Conservation (phyloP, 305 asterid genomes). For the Nicotiana rustica region DNA sequence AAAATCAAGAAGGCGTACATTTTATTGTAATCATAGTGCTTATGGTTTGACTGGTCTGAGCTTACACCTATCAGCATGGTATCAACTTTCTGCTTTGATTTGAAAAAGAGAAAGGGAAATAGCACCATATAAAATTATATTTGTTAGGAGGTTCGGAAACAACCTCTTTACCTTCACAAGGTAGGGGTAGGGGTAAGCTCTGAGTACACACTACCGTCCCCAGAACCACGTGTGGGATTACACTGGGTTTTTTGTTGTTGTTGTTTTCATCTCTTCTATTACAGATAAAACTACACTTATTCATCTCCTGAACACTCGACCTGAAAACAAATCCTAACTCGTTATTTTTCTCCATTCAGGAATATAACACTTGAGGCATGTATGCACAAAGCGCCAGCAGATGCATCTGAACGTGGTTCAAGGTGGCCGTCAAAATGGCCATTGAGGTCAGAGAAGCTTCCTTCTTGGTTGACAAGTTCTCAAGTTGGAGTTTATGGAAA, state of each 20-base stretch:
- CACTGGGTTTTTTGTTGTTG: too few relatives aligned
- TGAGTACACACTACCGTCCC: too few relatives aligned
- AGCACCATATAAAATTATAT: background rate
- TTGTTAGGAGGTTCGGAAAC: background rate
- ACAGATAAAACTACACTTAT: background rate
- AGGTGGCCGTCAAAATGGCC: constrained; percentile 42
- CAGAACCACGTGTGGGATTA: too few relatives aligned
- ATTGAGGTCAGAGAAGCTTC: constrained; percentile 34
- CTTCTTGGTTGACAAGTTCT: constrained; percentile 40
- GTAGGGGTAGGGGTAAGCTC: too few relatives aligned
- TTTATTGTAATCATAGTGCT: background rate
- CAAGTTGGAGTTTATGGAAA: constrained; percentile 42
- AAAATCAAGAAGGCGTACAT: background rate
- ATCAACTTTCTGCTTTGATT: background rate
- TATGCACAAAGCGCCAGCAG: constrained; percentile 37
- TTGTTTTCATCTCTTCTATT: background rate
- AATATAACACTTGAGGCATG: constrained; percentile 37
- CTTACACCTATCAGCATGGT: background rate
- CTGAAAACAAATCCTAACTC: constrained; percentile 9
- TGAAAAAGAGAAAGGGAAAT: background rate
- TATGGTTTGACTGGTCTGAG: background rate
- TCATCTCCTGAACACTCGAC: background rate
- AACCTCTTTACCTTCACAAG: too few relatives aligned
- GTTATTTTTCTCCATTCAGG: constrained; percentile 35
- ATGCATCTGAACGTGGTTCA: constrained; percentile 36